These are phyloP conservation scores for Suillus tomentosus DNA, from an alignment of 768 basidiomycete species.

Conservation along the genomic window DNA sequence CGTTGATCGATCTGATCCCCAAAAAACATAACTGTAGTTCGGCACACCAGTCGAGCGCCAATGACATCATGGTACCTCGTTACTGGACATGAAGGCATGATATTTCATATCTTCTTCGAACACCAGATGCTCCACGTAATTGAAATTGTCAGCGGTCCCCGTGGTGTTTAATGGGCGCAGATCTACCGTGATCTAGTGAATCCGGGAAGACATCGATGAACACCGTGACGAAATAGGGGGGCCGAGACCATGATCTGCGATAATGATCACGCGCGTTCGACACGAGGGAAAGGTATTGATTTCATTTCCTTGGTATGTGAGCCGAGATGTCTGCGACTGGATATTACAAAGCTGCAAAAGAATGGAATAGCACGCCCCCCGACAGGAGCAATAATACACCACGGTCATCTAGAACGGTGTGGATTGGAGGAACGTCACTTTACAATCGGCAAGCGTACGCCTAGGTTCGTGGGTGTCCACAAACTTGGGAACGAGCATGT, in stretches of 20 bases:
- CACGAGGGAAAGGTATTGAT: neutral
- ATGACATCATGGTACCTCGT: neutral
- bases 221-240: neutral
- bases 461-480: neutral
- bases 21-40: neutral
- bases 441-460: neutral
- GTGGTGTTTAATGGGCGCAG: neutral
- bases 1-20: neutral
- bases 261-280: neutral
- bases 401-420: neutral
- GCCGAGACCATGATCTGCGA: neutral
- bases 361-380: neutral
- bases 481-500: neutral
- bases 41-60: neutral
- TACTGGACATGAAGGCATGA: neutral
- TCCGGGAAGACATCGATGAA: neutral
- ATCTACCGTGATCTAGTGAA: constrained; percentile 1
- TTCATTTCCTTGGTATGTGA: neutral
- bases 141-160: neutral
- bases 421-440: neutral
- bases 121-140: neutral
- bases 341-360: neutral
- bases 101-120: neutral
- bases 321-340: neutral
- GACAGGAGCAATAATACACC: neutral